Conservation (phyloP, 306 rosid genomes). For the Prosopis cineraria region DNA sequence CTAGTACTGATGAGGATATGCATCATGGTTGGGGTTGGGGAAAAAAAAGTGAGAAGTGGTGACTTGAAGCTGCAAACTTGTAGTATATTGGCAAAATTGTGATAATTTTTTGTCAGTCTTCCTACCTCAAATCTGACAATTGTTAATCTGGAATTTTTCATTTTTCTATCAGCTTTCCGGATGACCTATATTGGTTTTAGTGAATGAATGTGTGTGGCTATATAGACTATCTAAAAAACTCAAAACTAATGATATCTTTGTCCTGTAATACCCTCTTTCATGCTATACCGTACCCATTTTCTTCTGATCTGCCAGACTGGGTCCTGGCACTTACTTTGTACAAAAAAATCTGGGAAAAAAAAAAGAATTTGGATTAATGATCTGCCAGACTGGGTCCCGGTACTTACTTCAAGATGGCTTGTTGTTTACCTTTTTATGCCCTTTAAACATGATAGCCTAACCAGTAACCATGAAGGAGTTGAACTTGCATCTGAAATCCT, state of each 20-base stretch:
- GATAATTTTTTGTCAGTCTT: constrained; percentile 9
- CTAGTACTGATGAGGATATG: background rate
- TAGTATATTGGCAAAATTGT: background rate
- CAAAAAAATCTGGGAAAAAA: too few relatives aligned
- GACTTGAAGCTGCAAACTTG: constrained; percentile 13
- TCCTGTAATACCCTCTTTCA: background rate
- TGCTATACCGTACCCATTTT: background rate
- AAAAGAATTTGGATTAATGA: too few relatives aligned
- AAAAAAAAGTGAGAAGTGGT: background rate
- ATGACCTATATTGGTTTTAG: background rate
- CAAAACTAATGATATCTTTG: constrained; percentile 10
- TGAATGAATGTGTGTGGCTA: constrained; percentile 11
- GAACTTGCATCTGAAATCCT: background rate
- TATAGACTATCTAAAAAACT: background rate
- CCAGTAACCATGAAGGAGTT: background rate
- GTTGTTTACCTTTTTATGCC: constrained; percentile 1
- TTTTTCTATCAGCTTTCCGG: constrained; percentile 4
- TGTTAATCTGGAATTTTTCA: background rate
- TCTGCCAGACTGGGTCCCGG: background rate
- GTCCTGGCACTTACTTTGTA: background rate
- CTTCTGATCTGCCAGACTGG: background rate
- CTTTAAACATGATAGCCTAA: background rate
- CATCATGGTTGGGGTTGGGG: constrained; percentile 20
- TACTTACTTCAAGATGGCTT: background rate
- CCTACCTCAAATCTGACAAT: constrained; percentile 13